phyloP scores from a whole-genome alignment of 108 stramenopile genomes.

The Pseudonitzschia multistriata region DNA sequence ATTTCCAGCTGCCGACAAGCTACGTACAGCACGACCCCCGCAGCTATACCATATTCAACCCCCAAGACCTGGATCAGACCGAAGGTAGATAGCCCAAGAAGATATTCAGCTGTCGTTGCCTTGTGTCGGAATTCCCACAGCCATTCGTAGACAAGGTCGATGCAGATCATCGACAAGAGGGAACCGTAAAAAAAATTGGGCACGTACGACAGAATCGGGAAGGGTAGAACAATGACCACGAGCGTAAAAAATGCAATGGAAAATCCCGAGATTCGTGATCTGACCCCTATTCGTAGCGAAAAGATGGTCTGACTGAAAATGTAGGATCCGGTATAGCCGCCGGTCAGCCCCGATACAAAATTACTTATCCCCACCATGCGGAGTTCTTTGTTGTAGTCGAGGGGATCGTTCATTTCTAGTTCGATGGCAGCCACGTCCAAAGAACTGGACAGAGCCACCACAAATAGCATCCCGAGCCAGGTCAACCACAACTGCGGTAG shows the following conservation, averaged over 20 bases:
- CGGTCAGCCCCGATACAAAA: slow-evolving; percentile 85
- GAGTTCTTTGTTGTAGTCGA: slow-evolving; percentile 94
- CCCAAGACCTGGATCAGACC: slow-evolving; percentile 74
- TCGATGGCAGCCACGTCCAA: slow-evolving; percentile 98
- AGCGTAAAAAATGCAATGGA: slow-evolving; percentile 61
- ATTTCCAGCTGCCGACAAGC: slow-evolving; percentile 22
- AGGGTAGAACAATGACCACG: slow-evolving; percentile 65
- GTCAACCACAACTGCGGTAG: slow-evolving; percentile 64
- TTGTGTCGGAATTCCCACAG: slow-evolving; percentile 83
- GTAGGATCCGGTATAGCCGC: slow-evolving; percentile 83
- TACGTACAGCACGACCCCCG: slow-evolving; percentile 65
- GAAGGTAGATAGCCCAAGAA: slow-evolving; percentile 83
- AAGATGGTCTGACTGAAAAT: slow-evolving; percentile 98
- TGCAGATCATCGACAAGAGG: slow-evolving; percentile 85
- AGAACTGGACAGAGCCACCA: slow-evolving; percentile 93
- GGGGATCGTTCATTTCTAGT: slow-evolving; percentile 87
- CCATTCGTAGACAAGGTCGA: slow-evolving; percentile 96
- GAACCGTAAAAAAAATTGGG: slow-evolving; percentile 95
- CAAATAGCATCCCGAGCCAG: slow-evolving; percentile 86
- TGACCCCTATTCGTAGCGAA: slow-evolving; percentile 88
- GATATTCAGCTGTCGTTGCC: slow-evolving; percentile 74
- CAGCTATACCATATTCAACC: slow-evolving; percentile 85
- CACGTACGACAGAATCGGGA: slow-evolving; percentile 80
- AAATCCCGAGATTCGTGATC: slow-evolving; percentile 76
- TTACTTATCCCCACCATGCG: slow-evolving; percentile 90